These are phyloP conservation scores for Cutaneotrichosporon sp. DNA, from an alignment of 1,284 basidiomycete species.

Conservation along the genomic window DNA sequence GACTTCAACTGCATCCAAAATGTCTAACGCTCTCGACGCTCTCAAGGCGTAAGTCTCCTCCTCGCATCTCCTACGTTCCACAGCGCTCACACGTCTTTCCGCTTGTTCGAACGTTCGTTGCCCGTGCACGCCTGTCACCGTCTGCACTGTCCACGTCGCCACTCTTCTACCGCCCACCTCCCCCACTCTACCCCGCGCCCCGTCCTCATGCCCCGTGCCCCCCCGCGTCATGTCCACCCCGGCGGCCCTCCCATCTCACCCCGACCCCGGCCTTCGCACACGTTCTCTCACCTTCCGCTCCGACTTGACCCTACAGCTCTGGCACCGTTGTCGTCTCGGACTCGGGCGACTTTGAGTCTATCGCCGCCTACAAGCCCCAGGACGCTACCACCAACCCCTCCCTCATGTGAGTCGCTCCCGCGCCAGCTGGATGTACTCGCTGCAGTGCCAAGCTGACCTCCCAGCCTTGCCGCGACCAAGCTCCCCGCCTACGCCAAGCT, in stretches of 20 bases:
- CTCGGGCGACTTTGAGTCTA: constrained; percentile 68
- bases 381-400: constrained; percentile 94
- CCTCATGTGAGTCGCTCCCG: constrained; percentile 54
- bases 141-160: not conserved
- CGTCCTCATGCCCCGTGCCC: not conserved
- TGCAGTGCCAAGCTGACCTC: constrained; percentile 56
- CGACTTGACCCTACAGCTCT: constrained; percentile 57
- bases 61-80: not conserved
- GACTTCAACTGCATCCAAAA: constrained; percentile 9
- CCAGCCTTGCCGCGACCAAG: constrained; percentile 80
- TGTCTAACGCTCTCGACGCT: constrained; percentile 30
- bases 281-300: constrained; percentile 70
- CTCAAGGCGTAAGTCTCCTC: constrained; percentile 27
- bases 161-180: not conserved
- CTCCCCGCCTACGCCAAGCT: constrained; percentile 81
- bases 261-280: not conserved
- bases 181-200: not conserved
- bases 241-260: not conserved
- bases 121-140: not conserved
- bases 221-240: not conserved
- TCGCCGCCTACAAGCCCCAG: constrained; percentile 91
- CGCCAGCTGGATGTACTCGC: not conserved
- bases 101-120: not conserved
- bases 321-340: constrained; percentile 95
- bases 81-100: not conserved